Conservation (phyloP, 768 basidiomycete species). For the Xerocomus brunneocitrinus region DNA sequence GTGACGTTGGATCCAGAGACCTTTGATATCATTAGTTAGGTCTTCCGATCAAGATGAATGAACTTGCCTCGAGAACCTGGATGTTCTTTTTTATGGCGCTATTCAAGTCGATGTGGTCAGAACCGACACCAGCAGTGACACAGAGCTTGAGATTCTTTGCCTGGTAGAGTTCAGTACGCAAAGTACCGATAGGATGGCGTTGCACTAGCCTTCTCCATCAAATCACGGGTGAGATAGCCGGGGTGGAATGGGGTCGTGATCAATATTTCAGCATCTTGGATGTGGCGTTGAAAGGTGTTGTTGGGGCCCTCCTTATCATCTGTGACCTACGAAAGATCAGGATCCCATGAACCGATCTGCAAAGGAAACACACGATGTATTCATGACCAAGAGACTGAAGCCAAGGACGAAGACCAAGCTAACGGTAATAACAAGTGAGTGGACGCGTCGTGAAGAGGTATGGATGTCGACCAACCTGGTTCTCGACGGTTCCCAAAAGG, state of each 20-base stretch:
- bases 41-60: neutral
- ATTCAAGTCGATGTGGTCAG: slow-evolving; percentile 85
- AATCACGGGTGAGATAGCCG: slow-evolving; percentile 69
- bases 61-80: slow-evolving; percentile 60
- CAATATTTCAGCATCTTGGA: slow-evolving; percentile 71
- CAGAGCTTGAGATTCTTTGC: slow-evolving; percentile 86
- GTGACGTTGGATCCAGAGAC: slow-evolving; percentile 90
- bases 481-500: slow-evolving; percentile 77
- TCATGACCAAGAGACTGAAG: slow-evolving; percentile 72
- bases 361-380: slow-evolving; percentile 49
- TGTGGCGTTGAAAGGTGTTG: slow-evolving; percentile 76
- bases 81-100: slow-evolving; percentile 76
- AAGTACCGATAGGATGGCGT: neutral
- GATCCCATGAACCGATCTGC: too few relatives aligned
- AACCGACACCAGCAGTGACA: slow-evolving; percentile 86
- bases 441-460: neutral
- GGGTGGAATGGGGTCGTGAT: slow-evolving; percentile 86
- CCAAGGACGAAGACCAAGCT: slow-evolving; percentile 73
- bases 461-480: slow-evolving; percentile 43
- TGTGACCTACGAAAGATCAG: slow-evolving; percentile 45
- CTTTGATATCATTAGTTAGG: neutral
- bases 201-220: slow-evolving; percentile 52
- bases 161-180: slow-evolving; percentile 27
- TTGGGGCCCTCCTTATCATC: slow-evolving; percentile 77
- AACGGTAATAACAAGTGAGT: neutral